Evolutionary conservation across 345 rosid species (phyloP).

Genomic region (Salix purpurea): DNA sequence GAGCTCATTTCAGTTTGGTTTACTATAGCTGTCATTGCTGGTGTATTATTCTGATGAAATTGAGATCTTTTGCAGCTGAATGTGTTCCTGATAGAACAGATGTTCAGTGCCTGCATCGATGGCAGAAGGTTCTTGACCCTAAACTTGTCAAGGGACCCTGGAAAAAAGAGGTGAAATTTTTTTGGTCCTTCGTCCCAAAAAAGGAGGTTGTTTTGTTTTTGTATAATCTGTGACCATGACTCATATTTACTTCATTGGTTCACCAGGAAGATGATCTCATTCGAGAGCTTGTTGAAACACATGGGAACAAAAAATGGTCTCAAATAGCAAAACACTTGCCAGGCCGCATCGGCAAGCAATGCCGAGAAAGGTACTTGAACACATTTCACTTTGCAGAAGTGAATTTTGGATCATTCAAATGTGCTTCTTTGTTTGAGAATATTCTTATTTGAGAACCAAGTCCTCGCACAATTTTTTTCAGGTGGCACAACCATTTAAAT

Average conservation of each 20-base stretch:
- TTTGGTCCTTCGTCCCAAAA: not conserved
- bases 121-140: constrained; percentile 31
- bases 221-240: not conserved
- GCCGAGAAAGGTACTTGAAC: constrained; percentile 13
- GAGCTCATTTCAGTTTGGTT: not conserved
- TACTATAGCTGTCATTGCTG: not conserved
- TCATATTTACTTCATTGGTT: not conserved
- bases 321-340: constrained; percentile 12
- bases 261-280: constrained; percentile 16
- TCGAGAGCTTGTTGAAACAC: constrained; percentile 6
- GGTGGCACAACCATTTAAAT: constrained; percentile 28
- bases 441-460: not conserved
- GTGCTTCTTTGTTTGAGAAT: not conserved
- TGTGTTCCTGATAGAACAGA: constrained; percentile 23
- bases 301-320: constrained; percentile 15
- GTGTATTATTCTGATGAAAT: not conserved
- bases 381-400: not conserved
- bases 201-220: not conserved
- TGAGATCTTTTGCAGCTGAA: constrained; percentile 12
- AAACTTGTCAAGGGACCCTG: constrained; percentile 27
- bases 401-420: not conserved
- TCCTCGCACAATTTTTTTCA: not conserved
- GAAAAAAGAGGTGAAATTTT: constrained; percentile 8
- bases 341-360: constrained; percentile 18
- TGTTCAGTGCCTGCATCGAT: constrained; percentile 26